Evolutionary conservation across 2,329 filamentous ascomycete genomes (phyloP).

Genomic region (Fusarium bactridioides): DNA sequence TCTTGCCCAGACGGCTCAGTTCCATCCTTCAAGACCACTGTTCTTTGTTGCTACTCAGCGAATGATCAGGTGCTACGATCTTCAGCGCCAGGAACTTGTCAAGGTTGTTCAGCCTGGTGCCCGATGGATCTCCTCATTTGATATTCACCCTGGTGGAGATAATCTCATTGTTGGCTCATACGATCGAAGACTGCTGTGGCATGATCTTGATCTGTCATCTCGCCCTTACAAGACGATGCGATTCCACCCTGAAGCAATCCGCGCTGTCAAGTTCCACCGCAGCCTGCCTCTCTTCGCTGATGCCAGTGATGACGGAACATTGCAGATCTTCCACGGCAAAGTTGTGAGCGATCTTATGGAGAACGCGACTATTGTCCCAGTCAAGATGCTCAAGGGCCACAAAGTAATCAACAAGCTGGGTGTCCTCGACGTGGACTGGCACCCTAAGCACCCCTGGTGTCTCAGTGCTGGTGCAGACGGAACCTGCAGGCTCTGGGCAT

Average conservation of each 20-base stretch:
- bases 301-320: constrained; percentile 89
- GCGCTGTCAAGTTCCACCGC: constrained; percentile 86
- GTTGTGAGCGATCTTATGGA: constrained; percentile 95
- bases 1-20: constrained; percentile 85
- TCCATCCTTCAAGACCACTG: constrained; percentile 91
- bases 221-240: constrained; percentile 96
- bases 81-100: constrained; percentile 88
- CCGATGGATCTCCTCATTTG: constrained; percentile 91
- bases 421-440: constrained; percentile 95
- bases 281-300: constrained; percentile 89
- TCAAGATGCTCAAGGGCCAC: constrained; percentile 93
- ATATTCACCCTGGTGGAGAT: constrained; percentile 91
- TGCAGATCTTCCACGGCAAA: constrained; percentile 97
- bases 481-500: constrained; percentile 84
- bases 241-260: constrained; percentile 92
- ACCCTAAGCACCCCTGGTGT: constrained; percentile 92
- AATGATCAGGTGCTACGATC: constrained; percentile 91
- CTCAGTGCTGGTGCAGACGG: constrained; percentile 95
- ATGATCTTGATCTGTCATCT: constrained; percentile 90
- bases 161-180: constrained; percentile 95
- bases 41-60: constrained; percentile 97
- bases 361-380: constrained; percentile 93
- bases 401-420: constrained; percentile 85
- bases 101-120: constrained; percentile 94
- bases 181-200: constrained; percentile 93